Evolutionary conservation across 257 asterid genomes (phyloP).

Genomic region (Hygrophila difformis): DNA sequence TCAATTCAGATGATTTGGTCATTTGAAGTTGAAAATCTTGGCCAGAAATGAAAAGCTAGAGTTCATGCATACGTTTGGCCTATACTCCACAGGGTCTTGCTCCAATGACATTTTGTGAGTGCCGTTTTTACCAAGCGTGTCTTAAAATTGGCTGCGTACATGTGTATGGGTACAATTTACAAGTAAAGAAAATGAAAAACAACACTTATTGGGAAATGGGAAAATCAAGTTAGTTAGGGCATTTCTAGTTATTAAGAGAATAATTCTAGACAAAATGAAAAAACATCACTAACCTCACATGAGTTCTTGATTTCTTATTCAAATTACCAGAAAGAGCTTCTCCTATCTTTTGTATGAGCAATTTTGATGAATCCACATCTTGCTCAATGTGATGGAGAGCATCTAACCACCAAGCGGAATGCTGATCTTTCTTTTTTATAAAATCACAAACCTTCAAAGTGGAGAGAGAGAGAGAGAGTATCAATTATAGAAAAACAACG

Average conservation of each 20-base stretch:
- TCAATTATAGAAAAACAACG: conserved; percentile 15
- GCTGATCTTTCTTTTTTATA: conserved; percentile 41
- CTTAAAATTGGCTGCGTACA: no score
- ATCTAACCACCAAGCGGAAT: conserved; percentile 82
- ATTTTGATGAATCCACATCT: conserved; percentile 51
- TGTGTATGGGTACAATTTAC: no score
- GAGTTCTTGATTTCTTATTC: conserved; percentile 50
- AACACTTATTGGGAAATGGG: no score
- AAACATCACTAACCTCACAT: conserved; percentile 57
- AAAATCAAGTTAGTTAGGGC: no score
- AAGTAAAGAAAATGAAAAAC: no score
- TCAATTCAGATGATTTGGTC: no score
- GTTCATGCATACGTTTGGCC: no score
- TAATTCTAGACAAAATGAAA: not conserved
- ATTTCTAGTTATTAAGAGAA: not conserved
- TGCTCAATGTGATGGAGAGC: conserved; percentile 75
- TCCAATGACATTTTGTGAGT: no score
- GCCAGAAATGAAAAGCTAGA: no score
- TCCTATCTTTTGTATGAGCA: conserved; percentile 61
- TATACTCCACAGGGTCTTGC: no score
- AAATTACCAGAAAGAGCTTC: conserved; percentile 66
- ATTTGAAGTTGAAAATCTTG: no score
- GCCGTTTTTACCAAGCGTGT: no score
- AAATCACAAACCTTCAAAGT: conserved; percentile 48
- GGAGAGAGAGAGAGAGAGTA: conserved; percentile 6